phyloP scores from a whole-genome alignment of 139 green algal species.

The Raphidocelis subcapitata region DNA sequence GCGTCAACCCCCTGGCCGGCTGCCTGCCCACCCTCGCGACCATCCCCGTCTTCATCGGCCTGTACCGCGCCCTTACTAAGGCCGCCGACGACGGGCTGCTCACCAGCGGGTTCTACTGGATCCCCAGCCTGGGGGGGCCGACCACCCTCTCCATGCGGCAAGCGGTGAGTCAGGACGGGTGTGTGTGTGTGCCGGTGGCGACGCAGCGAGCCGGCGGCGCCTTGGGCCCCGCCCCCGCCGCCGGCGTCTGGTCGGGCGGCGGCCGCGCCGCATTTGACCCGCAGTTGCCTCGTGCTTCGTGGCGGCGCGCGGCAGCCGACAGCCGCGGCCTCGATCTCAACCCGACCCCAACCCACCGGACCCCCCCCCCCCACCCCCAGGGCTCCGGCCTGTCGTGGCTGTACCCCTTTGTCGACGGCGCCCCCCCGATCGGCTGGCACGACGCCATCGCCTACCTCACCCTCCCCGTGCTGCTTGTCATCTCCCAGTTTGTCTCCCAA shows the following conservation, averaged over 20 bases:
- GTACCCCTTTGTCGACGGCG: constrained; percentile 61
- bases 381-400: constrained; percentile 75
- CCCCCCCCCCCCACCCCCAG: constrained; percentile 8
- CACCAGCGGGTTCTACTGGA: constrained; percentile 93
- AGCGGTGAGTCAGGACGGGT: not conserved
- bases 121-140: constrained; percentile 87
- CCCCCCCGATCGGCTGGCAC: constrained; percentile 67
- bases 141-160: constrained; percentile 42
- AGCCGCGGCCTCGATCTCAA: too few species aligned
- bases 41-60: constrained; percentile 92
- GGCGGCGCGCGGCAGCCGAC: too few species aligned
- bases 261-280: too few species aligned
- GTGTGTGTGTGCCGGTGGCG: too few species aligned
- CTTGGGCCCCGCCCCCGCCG: too few species aligned
- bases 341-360: too few species aligned
- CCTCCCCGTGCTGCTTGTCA: constrained; percentile 69
- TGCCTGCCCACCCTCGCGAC: constrained; percentile 93
- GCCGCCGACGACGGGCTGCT: constrained; percentile 87
- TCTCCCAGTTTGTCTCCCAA: constrained; percentile 75
- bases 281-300: too few species aligned
- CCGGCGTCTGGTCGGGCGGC: too few species aligned
- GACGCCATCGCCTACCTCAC: constrained; percentile 67
- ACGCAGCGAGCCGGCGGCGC: too few species aligned
- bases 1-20: constrained; percentile 92
- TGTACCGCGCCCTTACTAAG: constrained; percentile 93